Conservation (phyloP, 176 grass and related monocot species). For the Avena insularis region DNA sequence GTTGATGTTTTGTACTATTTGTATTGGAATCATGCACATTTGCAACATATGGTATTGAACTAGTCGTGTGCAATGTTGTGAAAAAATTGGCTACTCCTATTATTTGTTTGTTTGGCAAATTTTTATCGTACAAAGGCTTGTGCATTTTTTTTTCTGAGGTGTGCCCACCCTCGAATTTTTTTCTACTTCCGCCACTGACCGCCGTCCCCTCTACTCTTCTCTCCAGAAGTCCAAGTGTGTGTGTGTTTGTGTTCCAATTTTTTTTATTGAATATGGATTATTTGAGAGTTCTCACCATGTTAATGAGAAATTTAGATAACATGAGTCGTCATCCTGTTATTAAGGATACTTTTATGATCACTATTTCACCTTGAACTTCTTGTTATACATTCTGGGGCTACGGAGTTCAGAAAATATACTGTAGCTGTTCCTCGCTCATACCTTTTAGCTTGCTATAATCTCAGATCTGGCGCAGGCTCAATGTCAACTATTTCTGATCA, state of each 20-base stretch:
- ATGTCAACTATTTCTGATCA: conserved; percentile 52
- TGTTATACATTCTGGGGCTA: background rate
- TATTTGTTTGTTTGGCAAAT: too few species aligned
- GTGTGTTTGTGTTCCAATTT: background rate
- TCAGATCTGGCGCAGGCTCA: conserved; percentile 7
- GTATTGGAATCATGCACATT: too few species aligned
- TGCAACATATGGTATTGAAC: too few species aligned
- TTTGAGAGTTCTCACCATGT: background rate
- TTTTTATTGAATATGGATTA: background rate
- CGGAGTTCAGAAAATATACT: background rate
- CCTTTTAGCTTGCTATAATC: conserved; percentile 1
- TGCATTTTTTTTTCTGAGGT: too few species aligned
- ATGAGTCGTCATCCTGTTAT: background rate
- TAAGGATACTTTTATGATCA: background rate
- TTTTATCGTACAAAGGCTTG: too few species aligned
- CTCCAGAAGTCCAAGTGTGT: background rate
- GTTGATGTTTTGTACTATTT: too few species aligned
- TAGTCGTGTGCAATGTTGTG: too few species aligned
- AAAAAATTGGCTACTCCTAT: too few species aligned
- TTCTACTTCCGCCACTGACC: too few species aligned
- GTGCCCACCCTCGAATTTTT: too few species aligned
- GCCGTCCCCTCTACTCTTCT: background rate
- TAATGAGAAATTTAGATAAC: background rate
- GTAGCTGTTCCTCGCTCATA: background rate
- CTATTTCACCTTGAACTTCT: background rate